Percentiles rank a stretch among this genome's conserved stretches.
Evolutionary conservation across 352 stramenopile species (phyloP).

Genomic region (Thalassiosira livingstoniorum): DNA sequence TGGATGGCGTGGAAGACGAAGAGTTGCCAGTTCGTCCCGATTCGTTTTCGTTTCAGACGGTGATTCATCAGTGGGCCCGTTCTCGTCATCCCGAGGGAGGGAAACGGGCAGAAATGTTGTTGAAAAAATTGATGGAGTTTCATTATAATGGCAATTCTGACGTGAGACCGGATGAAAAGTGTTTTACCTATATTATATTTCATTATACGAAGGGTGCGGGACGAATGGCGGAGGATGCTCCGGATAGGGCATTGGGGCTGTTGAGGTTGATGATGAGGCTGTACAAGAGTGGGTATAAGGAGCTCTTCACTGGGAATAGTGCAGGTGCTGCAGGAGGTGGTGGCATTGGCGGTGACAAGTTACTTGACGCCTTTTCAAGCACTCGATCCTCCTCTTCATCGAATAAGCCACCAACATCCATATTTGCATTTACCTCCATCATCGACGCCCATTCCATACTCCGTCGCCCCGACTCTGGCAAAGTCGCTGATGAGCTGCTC

Average conservation of each 20-base stretch:
- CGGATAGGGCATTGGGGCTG: constrained; percentile 71
- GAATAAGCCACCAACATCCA: constrained; percentile 58
- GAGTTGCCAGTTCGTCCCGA: constrained; percentile 66
- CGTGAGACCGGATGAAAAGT: constrained; percentile 65
- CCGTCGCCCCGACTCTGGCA: constrained; percentile 66
- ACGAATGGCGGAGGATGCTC: constrained; percentile 57
- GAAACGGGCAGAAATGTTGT: constrained; percentile 59
- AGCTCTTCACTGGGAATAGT: no score
- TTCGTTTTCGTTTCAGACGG: constrained; percentile 78
- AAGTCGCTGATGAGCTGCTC: constrained; percentile 66
- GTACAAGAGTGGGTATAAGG: constrained; percentile 67
- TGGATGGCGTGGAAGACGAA: constrained; percentile 70
- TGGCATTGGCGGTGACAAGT: no score
- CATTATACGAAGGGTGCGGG: constrained; percentile 67
- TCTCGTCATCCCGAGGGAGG: constrained; percentile 59
- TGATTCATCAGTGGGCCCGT: constrained; percentile 76
- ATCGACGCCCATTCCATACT: constrained; percentile 73
- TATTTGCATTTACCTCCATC: constrained; percentile 74
- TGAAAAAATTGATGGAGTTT: constrained; percentile 71
- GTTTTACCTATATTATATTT: constrained; percentile 75
- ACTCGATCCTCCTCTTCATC: no score
- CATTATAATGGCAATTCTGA: constrained; percentile 68
- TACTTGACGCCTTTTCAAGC: no score
- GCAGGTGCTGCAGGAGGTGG: no score
- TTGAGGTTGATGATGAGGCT: constrained; percentile 71